These are phyloP conservation scores for Corymbia calophylla DNA, from an alignment of 441 rosid genomes.

Conservation along the genomic window DNA sequence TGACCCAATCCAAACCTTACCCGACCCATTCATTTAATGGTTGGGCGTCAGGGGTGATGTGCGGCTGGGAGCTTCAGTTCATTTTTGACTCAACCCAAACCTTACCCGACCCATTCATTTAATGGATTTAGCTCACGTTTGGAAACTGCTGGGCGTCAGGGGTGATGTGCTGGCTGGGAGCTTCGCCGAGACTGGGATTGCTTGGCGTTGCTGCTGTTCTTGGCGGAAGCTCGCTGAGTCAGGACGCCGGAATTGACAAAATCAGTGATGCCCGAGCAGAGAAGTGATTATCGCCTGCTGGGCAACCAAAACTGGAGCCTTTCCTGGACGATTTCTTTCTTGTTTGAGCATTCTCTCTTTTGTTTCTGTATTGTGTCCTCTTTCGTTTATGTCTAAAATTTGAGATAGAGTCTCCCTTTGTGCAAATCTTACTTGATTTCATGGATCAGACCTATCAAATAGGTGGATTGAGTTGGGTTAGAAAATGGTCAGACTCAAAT, in stretches of 20 bases:
- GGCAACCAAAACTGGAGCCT: not conserved
- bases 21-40: too few relatives aligned
- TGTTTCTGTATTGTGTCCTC: too few relatives aligned
- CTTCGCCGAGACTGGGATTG: not conserved
- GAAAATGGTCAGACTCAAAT: rapidly evolving
- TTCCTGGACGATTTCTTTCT: not conserved
- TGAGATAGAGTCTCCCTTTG: too few relatives aligned
- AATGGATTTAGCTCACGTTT: too few relatives aligned
- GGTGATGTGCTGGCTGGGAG: not conserved
- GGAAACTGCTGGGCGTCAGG: too few relatives aligned
- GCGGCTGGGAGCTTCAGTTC: not conserved
- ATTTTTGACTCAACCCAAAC: too few relatives aligned
- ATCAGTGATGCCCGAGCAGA: not conserved
- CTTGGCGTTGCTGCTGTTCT: not conserved
- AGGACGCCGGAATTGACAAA: not conserved
- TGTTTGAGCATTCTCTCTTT: not conserved
- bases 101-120: too few relatives aligned
- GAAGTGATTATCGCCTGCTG: not conserved
- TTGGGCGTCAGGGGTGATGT: too few relatives aligned
- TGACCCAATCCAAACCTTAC: too few relatives aligned
- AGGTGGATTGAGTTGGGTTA: rapidly evolving
- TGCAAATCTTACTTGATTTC: too few relatives aligned
- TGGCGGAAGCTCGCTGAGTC: not conserved
- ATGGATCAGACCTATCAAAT: too few relatives aligned
- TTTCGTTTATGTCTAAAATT: too few relatives aligned